Conservation (phyloP, 176 grass and related monocot species). For the Puccinellia tenuiflora region DNA sequence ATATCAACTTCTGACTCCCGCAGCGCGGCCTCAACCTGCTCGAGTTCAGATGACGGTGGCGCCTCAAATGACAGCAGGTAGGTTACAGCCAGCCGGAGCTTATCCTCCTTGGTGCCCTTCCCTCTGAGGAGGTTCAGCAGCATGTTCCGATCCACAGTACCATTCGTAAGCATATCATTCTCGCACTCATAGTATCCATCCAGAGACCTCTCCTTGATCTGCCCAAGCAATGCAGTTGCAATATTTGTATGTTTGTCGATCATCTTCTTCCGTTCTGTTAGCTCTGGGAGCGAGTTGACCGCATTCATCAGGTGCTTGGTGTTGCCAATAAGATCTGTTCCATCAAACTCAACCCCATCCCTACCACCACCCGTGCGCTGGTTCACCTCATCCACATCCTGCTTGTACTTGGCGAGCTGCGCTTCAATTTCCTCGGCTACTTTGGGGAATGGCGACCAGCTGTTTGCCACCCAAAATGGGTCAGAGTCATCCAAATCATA, state of each 20-base stretch:
- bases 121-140: constrained; percentile 69
- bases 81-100: constrained; percentile 73
- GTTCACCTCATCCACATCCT: constrained; percentile 93
- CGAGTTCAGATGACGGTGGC: constrained; percentile 56
- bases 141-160: constrained; percentile 55
- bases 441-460: constrained; percentile 82
- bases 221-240: constrained; percentile 69
- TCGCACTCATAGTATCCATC: constrained; percentile 76
- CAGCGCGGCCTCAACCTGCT: constrained; percentile 67
- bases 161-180: constrained; percentile 79
- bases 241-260: constrained; percentile 96
- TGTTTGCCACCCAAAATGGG: constrained; percentile 77
- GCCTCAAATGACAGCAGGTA: constrained; percentile 88
- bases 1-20: constrained; percentile 78
- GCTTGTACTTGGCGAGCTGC: constrained; percentile 87
- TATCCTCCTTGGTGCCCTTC: constrained; percentile 88
- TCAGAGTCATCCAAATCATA: constrained; percentile 87
- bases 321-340: constrained; percentile 87
- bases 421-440: constrained; percentile 80
- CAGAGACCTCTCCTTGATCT: constrained; percentile 88
- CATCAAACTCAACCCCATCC: constrained; percentile 79
- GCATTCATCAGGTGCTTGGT: constrained; percentile 93
- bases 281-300: constrained; percentile 83
- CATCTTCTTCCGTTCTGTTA: constrained; percentile 86
- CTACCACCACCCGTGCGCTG: constrained; percentile 62